Evolutionary conservation across 768 basidiomycete species (phyloP), one percentile per base, ranked within the genome.

Genomic region (Mycena leptocephala): DNA sequence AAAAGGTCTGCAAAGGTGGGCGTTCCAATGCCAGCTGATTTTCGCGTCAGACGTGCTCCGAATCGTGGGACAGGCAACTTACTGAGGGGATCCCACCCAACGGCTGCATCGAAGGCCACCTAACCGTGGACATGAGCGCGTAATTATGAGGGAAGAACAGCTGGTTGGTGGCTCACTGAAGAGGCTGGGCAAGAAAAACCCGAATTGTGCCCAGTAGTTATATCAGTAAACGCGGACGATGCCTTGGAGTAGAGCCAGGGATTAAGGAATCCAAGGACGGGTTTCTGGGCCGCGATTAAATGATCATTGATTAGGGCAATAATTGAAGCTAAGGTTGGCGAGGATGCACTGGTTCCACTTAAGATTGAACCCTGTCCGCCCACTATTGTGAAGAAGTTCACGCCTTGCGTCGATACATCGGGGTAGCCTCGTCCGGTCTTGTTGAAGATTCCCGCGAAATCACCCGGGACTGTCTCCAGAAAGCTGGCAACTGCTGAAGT

Each of bases 291-390:
- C 3, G 72, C 80, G 22, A 87, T 43, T 14, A 86, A 84, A 0
- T 83, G 86, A 41, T 89, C 87, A 46, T 89, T 89, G 48, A 90
- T 78, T 76, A 89, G 85, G 2, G 87, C 80, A n/a, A 90, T 79
- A 64, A 90, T 80, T 33, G 83, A 83, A 0, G 89, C 85, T 70
- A 91, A 87, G 0, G 87, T 85, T 0, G 90, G 90, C 14, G 86
- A 58, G 0, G 88, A 35, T 2, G 86, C 86, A 16, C 89, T 89
- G 9, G 90, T 91, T 39, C 90, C 90, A 0, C 72, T 80, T 39
- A 84, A 79, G 3, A 33, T 20, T 5, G 13, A 7, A 51, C 37
- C 37, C 5, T 28, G 10, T n/a, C 13, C 30, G 0, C 43, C 56
- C 37, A n/a, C 55, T 6, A 11, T 13, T 30, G 39, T 30, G 37